Conservation (phyloP, 352 stramenopile species). For the Phytophthora multivora region DNA sequence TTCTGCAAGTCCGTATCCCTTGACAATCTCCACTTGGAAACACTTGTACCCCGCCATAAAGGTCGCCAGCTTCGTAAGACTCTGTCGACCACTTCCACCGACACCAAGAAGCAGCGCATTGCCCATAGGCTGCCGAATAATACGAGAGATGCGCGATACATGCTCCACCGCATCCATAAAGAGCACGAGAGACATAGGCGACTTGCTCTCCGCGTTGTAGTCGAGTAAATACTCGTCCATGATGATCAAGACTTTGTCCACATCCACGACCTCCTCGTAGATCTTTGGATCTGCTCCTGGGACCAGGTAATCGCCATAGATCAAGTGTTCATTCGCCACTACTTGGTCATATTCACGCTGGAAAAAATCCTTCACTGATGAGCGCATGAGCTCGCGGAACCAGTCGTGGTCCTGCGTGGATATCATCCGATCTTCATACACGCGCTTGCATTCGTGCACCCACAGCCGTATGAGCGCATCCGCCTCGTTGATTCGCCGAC, state of each 20-base stretch:
- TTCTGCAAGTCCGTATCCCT: conserved; percentile 92
- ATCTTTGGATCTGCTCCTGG: conserved; percentile 81
- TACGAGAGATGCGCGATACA: conserved; percentile 81
- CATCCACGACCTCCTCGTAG: conserved; percentile 89
- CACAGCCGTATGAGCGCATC: conserved; percentile 87
- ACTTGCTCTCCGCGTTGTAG: conserved; percentile 92
- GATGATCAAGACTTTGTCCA: conserved; percentile 83
- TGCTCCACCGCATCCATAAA: conserved; percentile 91
- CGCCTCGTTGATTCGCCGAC: conserved; percentile 62
- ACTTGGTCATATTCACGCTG: conserved; percentile 83
- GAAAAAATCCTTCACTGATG: conserved; percentile 77
- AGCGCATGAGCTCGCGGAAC: conserved; percentile 81
- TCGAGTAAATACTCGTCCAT: conserved; percentile 91
- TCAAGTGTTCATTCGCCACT: conserved; percentile 71
- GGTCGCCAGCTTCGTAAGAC: conserved; percentile 90
- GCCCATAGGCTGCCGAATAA: conserved; percentile 84
- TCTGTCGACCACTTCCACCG: conserved; percentile 92
- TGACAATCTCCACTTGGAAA: conserved; percentile 96
- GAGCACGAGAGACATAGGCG: conserved; percentile 89
- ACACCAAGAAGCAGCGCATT: conserved; percentile 93
- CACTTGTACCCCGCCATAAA: conserved; percentile 94
- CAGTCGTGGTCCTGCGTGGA: conserved; percentile 91
- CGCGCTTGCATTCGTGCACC: conserved; percentile 93
- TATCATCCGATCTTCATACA: conserved; percentile 96
- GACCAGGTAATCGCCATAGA: conserved; percentile 85